Percentiles rank a stretch among this genome's conserved stretches.
Evolutionary conservation across 2,329 filamentous ascomycete species (phyloP).

Genomic region (Eutypa lata): DNA sequence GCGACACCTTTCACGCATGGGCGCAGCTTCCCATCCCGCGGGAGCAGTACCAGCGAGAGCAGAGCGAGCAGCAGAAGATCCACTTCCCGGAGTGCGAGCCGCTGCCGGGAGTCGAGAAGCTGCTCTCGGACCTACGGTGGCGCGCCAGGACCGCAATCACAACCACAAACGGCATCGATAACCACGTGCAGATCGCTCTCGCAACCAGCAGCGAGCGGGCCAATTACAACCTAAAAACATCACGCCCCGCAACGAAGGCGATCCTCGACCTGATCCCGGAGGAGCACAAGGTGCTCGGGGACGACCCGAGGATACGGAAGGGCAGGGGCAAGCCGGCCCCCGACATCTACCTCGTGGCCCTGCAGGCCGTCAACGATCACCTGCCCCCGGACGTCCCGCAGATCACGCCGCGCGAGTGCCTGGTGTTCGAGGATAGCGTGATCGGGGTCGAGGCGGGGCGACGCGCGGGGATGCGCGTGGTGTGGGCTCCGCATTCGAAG

Average conservation of each 20-base stretch:
- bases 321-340: slow-evolving; percentile 69
- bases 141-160: slow-evolving; percentile 14
- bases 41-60: slow-evolving; percentile 55
- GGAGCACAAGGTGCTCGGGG: slow-evolving; percentile 58
- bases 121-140: slow-evolving; percentile 46
- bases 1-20: slow-evolving; percentile 50
- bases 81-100: slow-evolving; percentile 59
- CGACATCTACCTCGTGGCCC: slow-evolving; percentile 68
- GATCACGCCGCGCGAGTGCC: slow-evolving; percentile 62
- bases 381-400: slow-evolving; percentile 42
- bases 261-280: slow-evolving; percentile 44
- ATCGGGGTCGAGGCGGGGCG: slow-evolving; percentile 68
- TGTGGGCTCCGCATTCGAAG: slow-evolving; percentile 67
- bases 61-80: slow-evolving; percentile 49
- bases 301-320: slow-evolving; percentile 59
- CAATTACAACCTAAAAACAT: slow-evolving; percentile 63
- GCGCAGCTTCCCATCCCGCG: slow-evolving; percentile 64
- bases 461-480: slow-evolving; percentile 69
- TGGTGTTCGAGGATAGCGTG: slow-evolving; percentile 74
- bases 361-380: slow-evolving; percentile 60
- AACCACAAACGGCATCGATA: slow-evolving; percentile 25
- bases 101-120: slow-evolving; percentile 58
- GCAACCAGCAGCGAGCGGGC: slow-evolving; percentile 59
- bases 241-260: slow-evolving; percentile 19
- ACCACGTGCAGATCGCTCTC: slow-evolving; percentile 52